A percentile compares a stretch with the other conserved stretches of the same genome.
Conservation (phyloP, 306 rosid species). For the Astragalus glycyphyllos region DNA sequence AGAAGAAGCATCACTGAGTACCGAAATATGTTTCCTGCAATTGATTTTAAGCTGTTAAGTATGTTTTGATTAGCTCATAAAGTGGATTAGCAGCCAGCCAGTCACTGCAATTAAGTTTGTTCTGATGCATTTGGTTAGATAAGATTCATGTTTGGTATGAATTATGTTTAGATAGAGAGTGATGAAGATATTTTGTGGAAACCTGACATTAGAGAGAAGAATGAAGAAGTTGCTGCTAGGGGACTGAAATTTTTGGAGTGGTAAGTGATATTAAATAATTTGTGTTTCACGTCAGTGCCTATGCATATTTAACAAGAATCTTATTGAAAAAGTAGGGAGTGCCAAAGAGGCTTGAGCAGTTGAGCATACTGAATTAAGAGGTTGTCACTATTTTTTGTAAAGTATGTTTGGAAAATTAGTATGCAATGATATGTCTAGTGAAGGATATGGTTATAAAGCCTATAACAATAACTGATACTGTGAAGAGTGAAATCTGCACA, state of each 20-base stretch:
- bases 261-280: conserved; percentile 49
- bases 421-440: not conserved
- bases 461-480: conserved; percentile 9
- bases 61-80: conserved; percentile 25
- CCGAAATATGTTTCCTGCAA: conserved; percentile 76
- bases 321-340: conserved; percentile 6
- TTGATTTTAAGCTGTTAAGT: conserved; percentile 84
- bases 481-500: conserved; percentile 73
- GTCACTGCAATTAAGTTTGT: conserved; percentile 19
- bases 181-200: conserved; percentile 81
- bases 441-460: conserved; percentile 31
- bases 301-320: conserved; percentile 1
- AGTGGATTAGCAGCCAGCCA: too few relatives aligned
- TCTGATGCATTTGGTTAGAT: conserved; percentile 31
- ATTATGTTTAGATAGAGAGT: conserved; percentile 65
- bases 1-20: conserved; percentile 82
- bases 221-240: conserved; percentile 80
- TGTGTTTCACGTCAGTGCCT: not conserved
- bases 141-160: conserved; percentile 31
- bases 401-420: conserved; percentile 8
- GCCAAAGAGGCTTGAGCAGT: not conserved
- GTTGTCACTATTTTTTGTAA: not conserved
- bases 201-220: conserved; percentile 75
- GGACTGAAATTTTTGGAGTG: conserved; percentile 83
- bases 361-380: not conserved